These are phyloP conservation scores for Dionaea muscipula DNA, from an alignment of 179 eudicot species.

Conservation along the genomic window DNA sequence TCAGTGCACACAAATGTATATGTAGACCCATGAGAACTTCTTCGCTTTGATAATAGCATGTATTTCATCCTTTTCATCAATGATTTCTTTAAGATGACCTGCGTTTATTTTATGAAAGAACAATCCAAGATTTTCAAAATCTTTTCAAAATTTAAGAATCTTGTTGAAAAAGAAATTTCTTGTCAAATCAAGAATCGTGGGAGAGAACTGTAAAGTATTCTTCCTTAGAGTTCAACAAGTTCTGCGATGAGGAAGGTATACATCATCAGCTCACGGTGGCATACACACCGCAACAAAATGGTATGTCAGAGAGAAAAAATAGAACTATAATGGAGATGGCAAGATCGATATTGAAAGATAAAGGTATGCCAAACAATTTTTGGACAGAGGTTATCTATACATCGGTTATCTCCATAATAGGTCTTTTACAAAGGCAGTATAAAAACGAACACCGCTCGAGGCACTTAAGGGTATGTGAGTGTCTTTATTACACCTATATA, in stretches of 20 bases:
- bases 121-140: slow-evolving; percentile 4
- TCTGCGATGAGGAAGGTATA: slow-evolving; percentile 8
- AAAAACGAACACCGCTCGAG: slow-evolving; percentile 4
- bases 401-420: slow-evolving; percentile 2
- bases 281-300: slow-evolving; percentile 5
- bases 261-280: not conserved
- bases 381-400: slow-evolving; percentile 8
- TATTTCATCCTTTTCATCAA: slow-evolving; percentile 12
- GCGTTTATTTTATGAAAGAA: slow-evolving; percentile 11
- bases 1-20: slow-evolving; percentile 9
- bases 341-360: slow-evolving; percentile 4
- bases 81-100: slow-evolving; percentile 9
- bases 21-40: slow-evolving; percentile 9
- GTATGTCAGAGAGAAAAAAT: slow-evolving; percentile 3
- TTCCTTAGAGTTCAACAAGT: not conserved
- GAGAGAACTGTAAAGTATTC: slow-evolving; percentile 1
- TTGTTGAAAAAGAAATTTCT: slow-evolving; percentile 1
- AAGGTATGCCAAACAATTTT: slow-evolving; percentile 1
- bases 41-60: not conserved
- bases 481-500: slow-evolving; percentile 3
- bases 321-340: slow-evolving; percentile 2
- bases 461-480: slow-evolving; percentile 12
- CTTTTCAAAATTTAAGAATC: slow-evolving; percentile 10
- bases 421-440: slow-evolving; percentile 2
- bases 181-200: not conserved